These are phyloP conservation scores for Trametes cingulata DNA, from an alignment of 768 basidiomycete genomes.

Conservation along the genomic window DNA sequence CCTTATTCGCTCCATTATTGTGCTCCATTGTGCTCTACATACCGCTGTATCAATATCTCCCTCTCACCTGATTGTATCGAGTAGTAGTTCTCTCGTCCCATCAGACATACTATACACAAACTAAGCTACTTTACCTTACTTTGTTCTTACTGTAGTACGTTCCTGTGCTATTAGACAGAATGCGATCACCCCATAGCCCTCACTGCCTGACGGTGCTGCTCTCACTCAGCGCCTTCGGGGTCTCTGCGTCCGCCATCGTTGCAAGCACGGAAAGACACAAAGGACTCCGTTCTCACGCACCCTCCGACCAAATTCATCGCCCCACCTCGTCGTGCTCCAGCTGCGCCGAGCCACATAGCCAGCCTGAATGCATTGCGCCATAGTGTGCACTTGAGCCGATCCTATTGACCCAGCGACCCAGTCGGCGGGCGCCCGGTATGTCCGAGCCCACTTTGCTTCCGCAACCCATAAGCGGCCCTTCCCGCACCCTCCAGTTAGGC, in stretches of 20 bases:
- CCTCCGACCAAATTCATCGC: neutral
- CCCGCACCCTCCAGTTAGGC: no score
- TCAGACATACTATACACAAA: neutral
- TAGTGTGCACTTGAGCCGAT: neutral
- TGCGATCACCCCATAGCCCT: neutral
- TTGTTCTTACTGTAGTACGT: no score
- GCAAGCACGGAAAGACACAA: neutral
- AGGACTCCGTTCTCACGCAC: neutral
- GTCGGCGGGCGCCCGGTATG: neutral
- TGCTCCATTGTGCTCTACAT: neutral
- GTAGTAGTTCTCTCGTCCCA: neutral
- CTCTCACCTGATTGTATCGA: neutral
- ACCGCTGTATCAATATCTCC: conserved; percentile 3
- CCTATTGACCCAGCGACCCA: neutral
- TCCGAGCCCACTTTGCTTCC: conserved; percentile 1
- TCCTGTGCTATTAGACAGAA: neutral
- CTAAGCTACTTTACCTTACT: neutral
- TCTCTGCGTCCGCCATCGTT: no score
- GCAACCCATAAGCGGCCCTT: neutral
- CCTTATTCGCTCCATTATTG: neutral
- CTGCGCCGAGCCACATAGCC: no score
- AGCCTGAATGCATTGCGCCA: no score
- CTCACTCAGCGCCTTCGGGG: no score
- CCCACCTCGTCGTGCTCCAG: neutral
- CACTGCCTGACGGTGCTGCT: no score